phyloP scores from a whole-genome alignment of 345 rosid species.

The Eucalyptus rudis region DNA sequence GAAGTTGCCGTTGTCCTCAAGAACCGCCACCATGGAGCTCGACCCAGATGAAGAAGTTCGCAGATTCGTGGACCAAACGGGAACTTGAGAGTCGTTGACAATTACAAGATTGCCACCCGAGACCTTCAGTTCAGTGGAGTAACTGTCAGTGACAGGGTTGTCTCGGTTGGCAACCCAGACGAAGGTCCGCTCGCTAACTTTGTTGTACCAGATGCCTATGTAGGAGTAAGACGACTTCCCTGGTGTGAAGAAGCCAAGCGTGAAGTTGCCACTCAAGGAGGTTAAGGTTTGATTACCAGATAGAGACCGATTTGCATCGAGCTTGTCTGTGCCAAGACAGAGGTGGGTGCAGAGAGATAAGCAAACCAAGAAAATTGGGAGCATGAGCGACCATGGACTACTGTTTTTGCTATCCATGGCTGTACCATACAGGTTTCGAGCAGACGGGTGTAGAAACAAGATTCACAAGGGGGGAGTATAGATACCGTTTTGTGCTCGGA shows the following conservation, averaged over 20 bases:
- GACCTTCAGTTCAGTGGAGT: slow-evolving; percentile 36
- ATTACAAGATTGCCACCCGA: slow-evolving; percentile 51
- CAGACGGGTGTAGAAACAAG: too few relatives aligned
- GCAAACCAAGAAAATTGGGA: slow-evolving; percentile 4
- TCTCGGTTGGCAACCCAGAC: slow-evolving; percentile 85
- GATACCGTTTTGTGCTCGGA: too few relatives aligned
- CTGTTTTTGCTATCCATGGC: slow-evolving; percentile 6
- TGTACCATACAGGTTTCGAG: not conserved
- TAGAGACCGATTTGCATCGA: slow-evolving; percentile 1
- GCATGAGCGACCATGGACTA: slow-evolving; percentile 3
- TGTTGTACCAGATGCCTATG: slow-evolving; percentile 54
- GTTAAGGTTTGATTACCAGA: slow-evolving; percentile 51
- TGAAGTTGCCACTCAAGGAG: slow-evolving; percentile 32
- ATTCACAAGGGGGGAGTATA: too few relatives aligned
- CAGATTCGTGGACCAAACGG: slow-evolving; percentile 57
- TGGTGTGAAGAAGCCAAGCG: slow-evolving; percentile 58
- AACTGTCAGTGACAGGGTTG: slow-evolving; percentile 27
- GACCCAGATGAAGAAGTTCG: slow-evolving; percentile 12
- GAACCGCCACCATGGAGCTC: slow-evolving; percentile 24
- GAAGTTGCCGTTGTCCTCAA: slow-evolving; percentile 50
- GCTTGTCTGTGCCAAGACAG: not conserved
- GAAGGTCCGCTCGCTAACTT: slow-evolving; percentile 15
- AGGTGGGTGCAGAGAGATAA: slow-evolving; percentile 4
- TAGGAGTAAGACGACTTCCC: slow-evolving; percentile 48
- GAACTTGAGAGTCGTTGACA: slow-evolving; percentile 25